These are phyloP conservation scores for Taphrina populina DNA, from an alignment of 1,139 yeast genomes.

Conservation along the genomic window DNA sequence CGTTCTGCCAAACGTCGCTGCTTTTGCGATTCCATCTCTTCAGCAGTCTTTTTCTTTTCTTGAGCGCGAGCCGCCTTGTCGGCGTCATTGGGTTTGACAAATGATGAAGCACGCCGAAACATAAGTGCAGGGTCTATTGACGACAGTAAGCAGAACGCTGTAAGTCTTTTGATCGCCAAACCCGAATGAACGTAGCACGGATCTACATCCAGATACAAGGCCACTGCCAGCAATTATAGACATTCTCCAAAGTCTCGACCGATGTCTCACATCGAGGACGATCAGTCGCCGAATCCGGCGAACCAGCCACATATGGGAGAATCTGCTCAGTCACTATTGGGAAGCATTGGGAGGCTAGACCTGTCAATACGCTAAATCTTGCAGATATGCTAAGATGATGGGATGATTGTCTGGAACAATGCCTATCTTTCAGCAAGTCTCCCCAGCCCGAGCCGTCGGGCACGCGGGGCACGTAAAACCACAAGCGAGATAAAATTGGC, in stretches of 20 bases:
- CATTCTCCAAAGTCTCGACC: no score
- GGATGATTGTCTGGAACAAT: no score
- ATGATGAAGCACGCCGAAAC: slow-evolving; percentile 20
- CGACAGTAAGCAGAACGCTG: neutral
- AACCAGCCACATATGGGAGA: slow-evolving; percentile 13
- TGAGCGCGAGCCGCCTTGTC: slow-evolving; percentile 9
- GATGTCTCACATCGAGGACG: slow-evolving; percentile 18
- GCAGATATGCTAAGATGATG: no score
- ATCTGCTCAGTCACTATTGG: no score
- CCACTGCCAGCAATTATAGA: no score
- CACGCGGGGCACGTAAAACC: no score
- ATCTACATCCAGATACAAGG: neutral
- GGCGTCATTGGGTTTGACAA: slow-evolving; percentile 10
- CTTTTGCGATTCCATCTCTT: slow-evolving; percentile 6
- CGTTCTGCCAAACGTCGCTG: slow-evolving; percentile 8
- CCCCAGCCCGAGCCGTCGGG: no score
- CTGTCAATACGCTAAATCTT: no score
- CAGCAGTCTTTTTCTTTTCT: slow-evolving; percentile 10
- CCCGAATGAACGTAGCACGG: neutral
- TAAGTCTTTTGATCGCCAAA: neutral
- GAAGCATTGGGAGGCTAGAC: no score
- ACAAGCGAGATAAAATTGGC: no score
- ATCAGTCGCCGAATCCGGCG: no score
- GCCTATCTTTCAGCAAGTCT: no score
- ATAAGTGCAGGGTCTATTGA: neutral